Evolutionary conservation across 495 filamentous ascomycete species (phyloP).

Genomic region (Hypoxylon subgilvum): DNA sequence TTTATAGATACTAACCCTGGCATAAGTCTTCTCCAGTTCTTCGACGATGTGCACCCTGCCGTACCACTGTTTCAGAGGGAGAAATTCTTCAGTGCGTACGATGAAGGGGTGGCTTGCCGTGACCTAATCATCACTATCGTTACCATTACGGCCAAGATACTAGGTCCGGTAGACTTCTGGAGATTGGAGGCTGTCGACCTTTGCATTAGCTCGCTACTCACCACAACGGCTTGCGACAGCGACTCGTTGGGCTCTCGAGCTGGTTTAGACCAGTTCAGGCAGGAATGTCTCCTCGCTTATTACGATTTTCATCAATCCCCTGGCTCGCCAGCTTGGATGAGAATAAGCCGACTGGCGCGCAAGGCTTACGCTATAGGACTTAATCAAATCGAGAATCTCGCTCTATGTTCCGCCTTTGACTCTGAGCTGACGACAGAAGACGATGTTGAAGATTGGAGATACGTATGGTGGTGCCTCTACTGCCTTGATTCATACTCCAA

Average conservation of each 20-base stretch:
- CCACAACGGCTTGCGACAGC: constrained; percentile 9
- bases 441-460: constrained; percentile 48
- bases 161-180: constrained; percentile 30
- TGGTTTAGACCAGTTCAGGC: constrained; percentile 41
- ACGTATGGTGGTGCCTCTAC: constrained; percentile 51
- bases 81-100: constrained; percentile 35
- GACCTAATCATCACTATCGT: constrained; percentile 37
- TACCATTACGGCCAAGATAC: constrained; percentile 37
- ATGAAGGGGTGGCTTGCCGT: constrained; percentile 16
- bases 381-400: constrained; percentile 37
- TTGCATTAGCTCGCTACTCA: constrained; percentile 31
- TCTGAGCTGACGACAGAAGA: constrained; percentile 26
- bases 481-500: constrained; percentile 49
- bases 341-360: constrained; percentile 44
- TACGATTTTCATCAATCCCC: constrained; percentile 49
- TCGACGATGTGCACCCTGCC: constrained; percentile 39
- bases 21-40: constrained; percentile 22
- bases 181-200: constrained; percentile 21
- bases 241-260: neutral
- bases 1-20: neutral
- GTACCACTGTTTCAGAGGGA: constrained; percentile 41
- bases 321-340: constrained; percentile 42
- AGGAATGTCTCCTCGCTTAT: constrained; percentile 47
- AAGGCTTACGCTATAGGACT: constrained; percentile 43
- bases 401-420: constrained; percentile 30